Base-by-base conservation (phyloP, 805 yeast genomes). In the Tetrapisispora namnaoensis region DNA sequence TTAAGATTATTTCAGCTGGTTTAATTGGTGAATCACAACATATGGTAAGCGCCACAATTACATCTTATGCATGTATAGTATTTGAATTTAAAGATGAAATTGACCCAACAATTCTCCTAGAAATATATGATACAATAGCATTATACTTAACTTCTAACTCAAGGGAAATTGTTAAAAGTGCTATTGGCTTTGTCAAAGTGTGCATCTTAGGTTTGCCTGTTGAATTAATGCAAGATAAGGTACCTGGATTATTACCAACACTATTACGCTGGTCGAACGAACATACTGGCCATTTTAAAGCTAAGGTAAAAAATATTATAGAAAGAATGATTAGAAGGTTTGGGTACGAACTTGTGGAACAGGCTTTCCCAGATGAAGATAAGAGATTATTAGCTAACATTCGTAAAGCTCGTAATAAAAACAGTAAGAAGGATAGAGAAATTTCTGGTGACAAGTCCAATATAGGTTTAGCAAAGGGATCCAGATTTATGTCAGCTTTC, bases 1-100 rank as follows among this genome's bases (percentile, higher is more conserved):
- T 91, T 71, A 88, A 95, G 30, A 87, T 93, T 83, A 83, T 91
- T 30, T 79, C 91, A 66, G 99, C 97, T 28, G 99, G 99, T 71
- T 73, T 95, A 56, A 96, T 93, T 36, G 96, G 96, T 49, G 82
- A 85, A 55, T 78, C 93, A 30, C 91, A 95, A 35, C 95, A 91
- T 70, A 91, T 91, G 96, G 86, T 93, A 32, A 86, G 96, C 60
- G 97, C 98, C n/a, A 81, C 91, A 2, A 81, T 93, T 57, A 89
- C 96, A 7, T 95, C 96, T 0, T 72, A 91, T 48, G 82, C 95
- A 42, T 83, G 96, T 61, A 70, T 91, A 42, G 74, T 93, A 37
- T 91, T 81, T 67, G 97, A 93, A 68, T 95, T 86, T 70, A 83
- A 83, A 58, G 78, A 78, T 47, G 70, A 72, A 36, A 72, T 93